Conservation (phyloP, 805 yeast genomes). For the Spathaspora hagerdaliae region DNA sequence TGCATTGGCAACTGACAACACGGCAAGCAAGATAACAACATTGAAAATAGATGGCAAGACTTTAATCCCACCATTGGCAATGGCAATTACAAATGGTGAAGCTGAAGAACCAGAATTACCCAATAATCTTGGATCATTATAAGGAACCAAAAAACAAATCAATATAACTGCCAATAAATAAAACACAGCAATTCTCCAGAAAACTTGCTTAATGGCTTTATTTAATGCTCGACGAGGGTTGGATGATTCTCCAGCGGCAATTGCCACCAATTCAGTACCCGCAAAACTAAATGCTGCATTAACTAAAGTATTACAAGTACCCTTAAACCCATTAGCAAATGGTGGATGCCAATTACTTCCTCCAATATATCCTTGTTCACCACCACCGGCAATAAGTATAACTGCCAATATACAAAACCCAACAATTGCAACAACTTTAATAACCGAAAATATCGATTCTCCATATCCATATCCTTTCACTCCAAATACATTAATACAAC, state of each 20-base stretch:
- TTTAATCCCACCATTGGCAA: constrained; percentile 52
- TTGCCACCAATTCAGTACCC: constrained; percentile 28
- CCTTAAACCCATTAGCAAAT: constrained; percentile 33
- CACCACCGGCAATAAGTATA: constrained; percentile 38
- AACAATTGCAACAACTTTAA: constrained; percentile 35
- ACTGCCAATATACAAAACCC: constrained; percentile 40
- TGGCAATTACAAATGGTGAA: constrained; percentile 75
- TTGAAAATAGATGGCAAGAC: constrained; percentile 68
- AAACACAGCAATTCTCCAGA: constrained; percentile 36
- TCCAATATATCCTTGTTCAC: constrained; percentile 36
- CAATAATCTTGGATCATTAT: constrained; percentile 41
- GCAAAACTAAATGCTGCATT: constrained; percentile 27
- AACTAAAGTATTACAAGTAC: constrained; percentile 25
- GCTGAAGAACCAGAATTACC: constrained; percentile 52
- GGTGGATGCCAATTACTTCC: constrained; percentile 34
- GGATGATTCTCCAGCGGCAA: constrained; percentile 30
- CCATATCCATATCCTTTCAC: constrained; percentile 36
- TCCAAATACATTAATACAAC: constrained; percentile 30
- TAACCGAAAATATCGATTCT: constrained; percentile 30
- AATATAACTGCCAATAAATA: constrained; percentile 25
- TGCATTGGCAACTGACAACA: constrained; percentile 69
- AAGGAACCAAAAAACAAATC: constrained; percentile 42
- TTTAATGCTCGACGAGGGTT: constrained; percentile 34
- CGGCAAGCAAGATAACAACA: constrained; percentile 65
- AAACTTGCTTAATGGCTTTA: constrained; percentile 35